Base-by-base conservation (phyloP, 164 flowering plant species). In the Paratinospora sagittata region DNA sequence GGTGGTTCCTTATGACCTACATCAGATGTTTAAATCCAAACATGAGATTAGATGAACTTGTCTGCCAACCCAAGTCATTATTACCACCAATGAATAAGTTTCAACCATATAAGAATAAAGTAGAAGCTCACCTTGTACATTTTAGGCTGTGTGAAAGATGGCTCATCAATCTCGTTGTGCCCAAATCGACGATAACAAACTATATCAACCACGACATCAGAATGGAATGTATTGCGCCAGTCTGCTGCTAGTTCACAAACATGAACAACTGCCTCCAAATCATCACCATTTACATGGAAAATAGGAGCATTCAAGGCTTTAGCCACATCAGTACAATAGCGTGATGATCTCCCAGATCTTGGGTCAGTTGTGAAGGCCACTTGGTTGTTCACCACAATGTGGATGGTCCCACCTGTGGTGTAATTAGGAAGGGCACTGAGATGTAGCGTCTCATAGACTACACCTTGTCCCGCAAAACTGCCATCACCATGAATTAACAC, bases 361-460 rank as follows among this genome's bases (percentile, higher is more conserved):
- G 99, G 99, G 84, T 95, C 98, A 81, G 99, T 95, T 6, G 99
- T 95, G 75, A 95, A 95, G 19, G 98, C 97, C 27, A 95, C 98
- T 76, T 95, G 99, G 74, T 95, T 95, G 80, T 95, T 95, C 65
- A 95, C 94, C 70, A 95, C 97, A 78, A 95, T 86, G 79, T 95
- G 98, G 60, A 95, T 92, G 60, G 99, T 95, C 55, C 99, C 99
- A 74, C 99, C 99, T 69, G 97, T 91, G 8, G 93, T 82, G 78
- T 95, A 95, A 77, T 95, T 95, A 57, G 99, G 97, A 80, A 95
- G 95, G 69, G 92, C 99, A 82, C 99, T 95, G 19, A 95, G 89
- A 95, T 95, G 99, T 33, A 95, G 78, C 12, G 97, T 92, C 81
- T 95, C 99, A 76, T 95, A 95, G 0, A 95, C 99, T 9, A 95